These are phyloP conservation scores for Spatholobus suberectus DNA, from an alignment of 306 rosid genomes.

Conservation along the genomic window DNA sequence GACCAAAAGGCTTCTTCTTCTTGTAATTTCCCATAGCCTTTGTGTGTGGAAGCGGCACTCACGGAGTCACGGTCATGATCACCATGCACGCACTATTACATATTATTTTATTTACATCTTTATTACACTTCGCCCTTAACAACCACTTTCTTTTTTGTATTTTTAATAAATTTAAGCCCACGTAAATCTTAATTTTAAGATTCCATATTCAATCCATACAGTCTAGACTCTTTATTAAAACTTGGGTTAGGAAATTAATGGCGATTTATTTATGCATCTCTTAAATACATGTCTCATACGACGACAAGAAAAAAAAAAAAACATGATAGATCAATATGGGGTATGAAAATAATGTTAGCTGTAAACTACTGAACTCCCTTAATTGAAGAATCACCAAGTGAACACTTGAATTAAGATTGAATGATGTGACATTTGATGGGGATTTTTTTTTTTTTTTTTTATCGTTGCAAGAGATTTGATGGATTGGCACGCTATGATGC, in stretches of 20 bases:
- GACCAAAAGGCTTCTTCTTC: conserved; percentile 5
- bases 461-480: not conserved
- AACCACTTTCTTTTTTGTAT: not conserved
- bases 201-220: not conserved
- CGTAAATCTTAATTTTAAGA: conserved; percentile 30
- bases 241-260: not conserved
- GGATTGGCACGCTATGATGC: not conserved
- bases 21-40: conserved; percentile 24
- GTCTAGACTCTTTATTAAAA: not conserved
- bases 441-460: too few species aligned
- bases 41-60: conserved; percentile 42
- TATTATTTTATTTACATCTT: conserved; percentile 5
- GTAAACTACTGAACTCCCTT: not conserved
- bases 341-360: not conserved
- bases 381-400: not conserved
- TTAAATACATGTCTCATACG: not conserved
- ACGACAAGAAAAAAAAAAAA: not conserved
- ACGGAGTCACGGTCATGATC: not conserved
- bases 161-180: not conserved
- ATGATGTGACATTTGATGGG: not conserved
- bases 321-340: not conserved
- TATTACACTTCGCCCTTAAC: not conserved
- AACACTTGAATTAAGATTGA: not conserved
- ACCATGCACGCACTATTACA: conserved; percentile 39
- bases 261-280: not conserved